Evolutionary conservation across 352 stramenopile genomes (phyloP).

Genomic region (Thraustochytrium sp.): DNA sequence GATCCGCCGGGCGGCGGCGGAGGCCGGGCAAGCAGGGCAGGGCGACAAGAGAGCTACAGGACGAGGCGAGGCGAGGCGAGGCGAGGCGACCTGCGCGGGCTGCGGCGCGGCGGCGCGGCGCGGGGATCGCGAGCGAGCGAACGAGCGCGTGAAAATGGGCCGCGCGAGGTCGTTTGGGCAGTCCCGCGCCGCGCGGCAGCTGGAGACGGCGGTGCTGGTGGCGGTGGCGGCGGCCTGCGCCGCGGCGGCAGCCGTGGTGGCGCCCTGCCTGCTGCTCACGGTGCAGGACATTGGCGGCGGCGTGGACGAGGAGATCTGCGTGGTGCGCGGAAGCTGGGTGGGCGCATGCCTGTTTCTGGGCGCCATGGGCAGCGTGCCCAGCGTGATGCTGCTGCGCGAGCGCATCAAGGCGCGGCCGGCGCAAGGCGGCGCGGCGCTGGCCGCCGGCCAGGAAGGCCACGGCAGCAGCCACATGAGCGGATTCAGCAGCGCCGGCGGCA

Average conservation of each 20-base stretch:
- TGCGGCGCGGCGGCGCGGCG: no score
- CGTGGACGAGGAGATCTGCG: background rate
- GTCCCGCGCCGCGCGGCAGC: background rate
- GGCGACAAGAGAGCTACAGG: no score
- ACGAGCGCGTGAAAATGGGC: no score
- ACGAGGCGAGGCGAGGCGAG: no score
- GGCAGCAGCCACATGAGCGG: background rate
- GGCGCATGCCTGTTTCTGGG: background rate
- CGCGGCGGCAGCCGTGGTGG: background rate
- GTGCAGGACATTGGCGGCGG: background rate
- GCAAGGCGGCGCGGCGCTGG: background rate
- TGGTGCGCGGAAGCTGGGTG: background rate
- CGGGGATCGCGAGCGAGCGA: no score
- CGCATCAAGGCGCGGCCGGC: background rate
- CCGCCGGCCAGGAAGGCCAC: background rate
- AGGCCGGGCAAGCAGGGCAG: no score
- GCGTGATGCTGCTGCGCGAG: background rate
- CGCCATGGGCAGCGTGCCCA: background rate
- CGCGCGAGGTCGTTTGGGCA: no score
- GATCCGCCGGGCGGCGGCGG: no score
- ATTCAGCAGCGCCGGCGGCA: no score
- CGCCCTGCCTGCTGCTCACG: background rate
- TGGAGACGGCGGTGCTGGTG: background rate
- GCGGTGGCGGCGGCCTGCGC: background rate
- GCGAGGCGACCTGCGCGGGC: no score